Evolutionary conservation across 306 rosid genomes (phyloP).

Genomic region (Dryas drummondii): DNA sequence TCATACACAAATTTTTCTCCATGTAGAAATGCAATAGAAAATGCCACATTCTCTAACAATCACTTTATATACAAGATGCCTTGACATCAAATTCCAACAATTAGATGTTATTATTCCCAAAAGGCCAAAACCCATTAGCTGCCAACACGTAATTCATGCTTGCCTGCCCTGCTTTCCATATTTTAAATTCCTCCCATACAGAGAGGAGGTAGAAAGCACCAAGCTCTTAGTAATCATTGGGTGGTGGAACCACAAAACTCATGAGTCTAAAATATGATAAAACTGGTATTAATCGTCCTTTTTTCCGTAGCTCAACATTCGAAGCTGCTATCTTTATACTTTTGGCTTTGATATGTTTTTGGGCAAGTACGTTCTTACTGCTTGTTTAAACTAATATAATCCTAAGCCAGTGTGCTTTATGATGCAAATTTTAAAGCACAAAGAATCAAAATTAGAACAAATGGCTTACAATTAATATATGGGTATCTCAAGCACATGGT

Average conservation of each 20-base stretch:
- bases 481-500: conserved; percentile 54
- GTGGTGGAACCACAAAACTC: conserved; percentile 12
- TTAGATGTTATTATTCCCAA: not conserved
- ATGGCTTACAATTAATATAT: not conserved
- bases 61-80: too few relatives aligned
- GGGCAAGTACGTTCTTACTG: conserved; percentile 28
- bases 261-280: not conserved
- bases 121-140: conserved; percentile 9
- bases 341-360: conserved; percentile 48
- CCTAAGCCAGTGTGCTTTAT: conserved; percentile 31
- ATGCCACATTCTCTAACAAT: too few relatives aligned
- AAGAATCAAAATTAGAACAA: not conserved
- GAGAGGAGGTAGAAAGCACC: not conserved
- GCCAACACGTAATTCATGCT: conserved; percentile 24
- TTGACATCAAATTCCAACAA: too few relatives aligned
- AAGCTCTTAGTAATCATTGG: conserved; percentile 37
- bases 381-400: conserved; percentile 5
- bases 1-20: too few relatives aligned
- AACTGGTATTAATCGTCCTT: conserved; percentile 8
- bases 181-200: not conserved
- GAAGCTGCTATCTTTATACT: conserved; percentile 36
- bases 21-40: too few relatives aligned
- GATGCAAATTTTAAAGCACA: conserved; percentile 23
- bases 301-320: conserved; percentile 43
- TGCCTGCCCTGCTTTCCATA: not conserved